phyloP scores from a whole-genome alignment of 1,284 basidiomycete genomes.

The Boletus hoseneyae region DNA sequence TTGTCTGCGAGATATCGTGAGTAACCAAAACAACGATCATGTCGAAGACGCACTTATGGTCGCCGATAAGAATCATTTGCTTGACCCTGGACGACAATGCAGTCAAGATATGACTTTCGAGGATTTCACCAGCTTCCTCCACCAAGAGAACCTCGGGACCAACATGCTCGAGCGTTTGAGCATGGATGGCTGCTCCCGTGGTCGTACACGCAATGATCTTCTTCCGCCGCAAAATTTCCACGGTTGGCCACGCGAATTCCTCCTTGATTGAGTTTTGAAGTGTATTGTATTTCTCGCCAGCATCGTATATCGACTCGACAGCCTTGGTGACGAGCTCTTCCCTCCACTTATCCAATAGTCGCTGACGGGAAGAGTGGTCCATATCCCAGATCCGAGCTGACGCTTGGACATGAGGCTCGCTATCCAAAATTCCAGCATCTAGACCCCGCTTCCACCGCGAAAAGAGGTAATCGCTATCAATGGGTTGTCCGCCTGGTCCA shows the following conservation, averaged over 20 bases:
- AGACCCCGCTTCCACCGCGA: conserved; percentile 42
- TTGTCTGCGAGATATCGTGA: conserved; percentile 41
- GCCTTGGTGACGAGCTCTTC: conserved; percentile 29
- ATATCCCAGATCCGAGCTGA: conserved; percentile 46
- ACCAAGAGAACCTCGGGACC: conserved; percentile 52
- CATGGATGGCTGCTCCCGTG: conserved; percentile 60
- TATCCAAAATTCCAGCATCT: conserved; percentile 42
- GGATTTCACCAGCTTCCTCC: conserved; percentile 68
- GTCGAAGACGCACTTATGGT: conserved; percentile 53
- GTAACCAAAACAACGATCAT: background rate
- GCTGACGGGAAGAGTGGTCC: conserved; percentile 32
- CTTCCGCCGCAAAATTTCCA: conserved; percentile 38
- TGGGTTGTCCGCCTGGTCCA: conserved; percentile 36
- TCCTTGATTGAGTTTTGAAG: conserved; percentile 34
- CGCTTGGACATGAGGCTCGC: conserved; percentile 28
- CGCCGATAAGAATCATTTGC: conserved; percentile 63
- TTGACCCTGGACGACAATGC: conserved; percentile 42
- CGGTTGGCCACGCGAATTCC: conserved; percentile 35
- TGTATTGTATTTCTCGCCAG: conserved; percentile 40
- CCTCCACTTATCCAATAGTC: conserved; percentile 38
- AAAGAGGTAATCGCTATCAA: conserved; percentile 42
- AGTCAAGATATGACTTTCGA: conserved; percentile 62
- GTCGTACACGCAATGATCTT: conserved; percentile 65
- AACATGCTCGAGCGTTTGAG: conserved; percentile 40
- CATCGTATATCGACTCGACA: conserved; percentile 34